These are phyloP conservation scores for Starmerella scarabaei DNA, from an alignment of 805 yeast genomes.

Conservation along the genomic window DNA sequence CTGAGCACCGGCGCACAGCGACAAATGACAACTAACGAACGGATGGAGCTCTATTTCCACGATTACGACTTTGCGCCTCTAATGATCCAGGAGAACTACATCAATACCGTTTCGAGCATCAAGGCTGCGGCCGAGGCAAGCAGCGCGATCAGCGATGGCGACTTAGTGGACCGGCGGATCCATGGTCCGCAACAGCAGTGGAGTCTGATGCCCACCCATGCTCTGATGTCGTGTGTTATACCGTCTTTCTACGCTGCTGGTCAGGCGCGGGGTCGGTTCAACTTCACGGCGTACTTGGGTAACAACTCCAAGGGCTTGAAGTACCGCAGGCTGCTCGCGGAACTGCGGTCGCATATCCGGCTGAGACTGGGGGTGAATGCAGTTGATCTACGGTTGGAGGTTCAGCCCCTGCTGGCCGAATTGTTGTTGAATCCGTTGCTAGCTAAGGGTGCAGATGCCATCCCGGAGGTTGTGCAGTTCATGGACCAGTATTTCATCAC, in stretches of 20 bases:
- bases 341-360: conserved; percentile 76
- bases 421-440: conserved; percentile 48
- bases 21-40: conserved; percentile 47
- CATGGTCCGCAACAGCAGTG: conserved; percentile 89
- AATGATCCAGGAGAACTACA: conserved; percentile 91
- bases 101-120: conserved; percentile 45
- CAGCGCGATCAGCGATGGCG: conserved; percentile 73
- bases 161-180: conserved; percentile 65
- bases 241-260: conserved; percentile 68
- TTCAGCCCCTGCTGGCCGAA: conserved; percentile 51
- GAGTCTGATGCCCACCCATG: conserved; percentile 87
- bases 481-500: conserved; percentile 81
- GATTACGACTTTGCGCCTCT: conserved; percentile 90
- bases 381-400: conserved; percentile 59
- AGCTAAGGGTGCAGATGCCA: conserved; percentile 45
- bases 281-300: conserved; percentile 80
- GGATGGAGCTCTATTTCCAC: conserved; percentile 79
- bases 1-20: conserved; percentile 31
- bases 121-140: conserved; percentile 65
- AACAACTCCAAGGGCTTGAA: conserved; percentile 77
- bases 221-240: conserved; percentile 65
- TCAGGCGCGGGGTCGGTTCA: conserved; percentile 49
- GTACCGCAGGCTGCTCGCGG: conserved; percentile 66
- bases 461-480: conserved; percentile 48
- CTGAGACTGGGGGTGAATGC: conserved; percentile 67